These are phyloP conservation scores for Silene coronaria DNA, from an alignment of 179 eudicot species.

Conservation along the genomic window DNA sequence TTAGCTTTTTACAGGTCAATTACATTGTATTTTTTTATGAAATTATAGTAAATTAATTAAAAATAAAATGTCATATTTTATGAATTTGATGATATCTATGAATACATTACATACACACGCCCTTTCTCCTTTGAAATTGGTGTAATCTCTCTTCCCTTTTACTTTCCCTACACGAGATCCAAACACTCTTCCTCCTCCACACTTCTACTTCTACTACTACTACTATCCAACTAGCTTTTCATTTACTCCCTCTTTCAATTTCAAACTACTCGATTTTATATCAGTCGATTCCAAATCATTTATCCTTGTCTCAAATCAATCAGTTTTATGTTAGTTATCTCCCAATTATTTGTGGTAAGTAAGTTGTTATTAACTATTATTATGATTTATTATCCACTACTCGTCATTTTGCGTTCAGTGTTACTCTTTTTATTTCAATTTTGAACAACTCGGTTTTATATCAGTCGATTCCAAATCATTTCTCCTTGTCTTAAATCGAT, in stretches of 20 bases:
- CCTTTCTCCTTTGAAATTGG: slow-evolving; percentile 40
- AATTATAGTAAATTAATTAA: not conserved
- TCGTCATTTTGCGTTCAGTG: too few relatives aligned
- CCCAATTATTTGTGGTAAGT: not conserved
- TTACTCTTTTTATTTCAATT: too few relatives aligned
- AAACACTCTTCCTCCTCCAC: slow-evolving; percentile 15
- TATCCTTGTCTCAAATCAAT: too few relatives aligned
- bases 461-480: not conserved
- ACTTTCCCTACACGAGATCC: slow-evolving; percentile 39
- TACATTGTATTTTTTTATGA: slow-evolving; percentile 8
- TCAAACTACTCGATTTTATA: not conserved
- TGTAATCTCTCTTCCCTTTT: slow-evolving; percentile 27
- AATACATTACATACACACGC: slow-evolving; percentile 21
- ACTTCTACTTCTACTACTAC: not conserved
- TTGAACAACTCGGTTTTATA: not conserved
- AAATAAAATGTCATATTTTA: not conserved
- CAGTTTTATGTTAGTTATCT: not conserved
- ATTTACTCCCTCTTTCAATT: not conserved
- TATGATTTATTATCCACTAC: too few relatives aligned
- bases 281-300: slow-evolving; percentile 11
- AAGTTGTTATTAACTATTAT: not conserved
- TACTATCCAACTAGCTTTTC: not conserved
- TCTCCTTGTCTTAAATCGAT: too few relatives aligned
- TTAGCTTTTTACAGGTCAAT: slow-evolving; percentile 22
- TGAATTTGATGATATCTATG: slow-evolving; percentile 28